phyloP scores from a whole-genome alignment of 2,329 filamentous ascomycete species.

The Fonsecaea multimorphosa region DNA sequence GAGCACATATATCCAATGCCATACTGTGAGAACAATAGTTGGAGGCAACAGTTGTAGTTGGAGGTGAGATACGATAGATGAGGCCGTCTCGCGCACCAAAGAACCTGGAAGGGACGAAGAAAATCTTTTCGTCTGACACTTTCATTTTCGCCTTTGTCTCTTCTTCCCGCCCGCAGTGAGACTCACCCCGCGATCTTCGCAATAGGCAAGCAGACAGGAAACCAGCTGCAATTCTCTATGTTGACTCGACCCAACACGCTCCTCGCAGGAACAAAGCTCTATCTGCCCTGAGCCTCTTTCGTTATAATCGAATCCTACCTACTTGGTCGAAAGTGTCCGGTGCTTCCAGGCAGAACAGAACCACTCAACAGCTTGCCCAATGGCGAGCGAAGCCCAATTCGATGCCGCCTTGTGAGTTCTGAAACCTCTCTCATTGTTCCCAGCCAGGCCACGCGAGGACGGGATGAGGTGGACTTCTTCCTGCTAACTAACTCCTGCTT shows the following conservation, averaged over 20 bases:
- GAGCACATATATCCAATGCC: too few relatives aligned
- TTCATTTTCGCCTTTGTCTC: not conserved
- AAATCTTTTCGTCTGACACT: not conserved
- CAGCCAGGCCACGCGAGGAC: not conserved
- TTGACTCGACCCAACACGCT: not conserved
- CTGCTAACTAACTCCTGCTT: slow-evolving; percentile 12
- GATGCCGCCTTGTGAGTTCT: slow-evolving; percentile 57
- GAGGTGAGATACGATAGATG: too few relatives aligned
- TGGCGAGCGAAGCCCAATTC: slow-evolving; percentile 52
- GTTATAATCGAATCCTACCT: not conserved
- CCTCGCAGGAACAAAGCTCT: not conserved
- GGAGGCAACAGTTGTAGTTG: too few relatives aligned
- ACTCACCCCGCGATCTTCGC: not conserved
- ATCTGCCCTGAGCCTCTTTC: not conserved
- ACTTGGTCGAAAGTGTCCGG: not conserved
- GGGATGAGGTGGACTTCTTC: not conserved
- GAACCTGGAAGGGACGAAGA: not conserved
- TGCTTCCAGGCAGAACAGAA: not conserved
- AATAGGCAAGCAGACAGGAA: not conserved
- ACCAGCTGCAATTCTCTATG: too few relatives aligned
- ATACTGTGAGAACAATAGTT: too few relatives aligned
- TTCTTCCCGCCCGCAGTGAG: not conserved
- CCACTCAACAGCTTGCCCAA: slow-evolving; percentile 7
- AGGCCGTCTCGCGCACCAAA: not conserved
- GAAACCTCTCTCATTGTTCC: not conserved